phyloP scores from a whole-genome alignment of 106 monocot species.

The Acanthochlamys bracteata region DNA sequence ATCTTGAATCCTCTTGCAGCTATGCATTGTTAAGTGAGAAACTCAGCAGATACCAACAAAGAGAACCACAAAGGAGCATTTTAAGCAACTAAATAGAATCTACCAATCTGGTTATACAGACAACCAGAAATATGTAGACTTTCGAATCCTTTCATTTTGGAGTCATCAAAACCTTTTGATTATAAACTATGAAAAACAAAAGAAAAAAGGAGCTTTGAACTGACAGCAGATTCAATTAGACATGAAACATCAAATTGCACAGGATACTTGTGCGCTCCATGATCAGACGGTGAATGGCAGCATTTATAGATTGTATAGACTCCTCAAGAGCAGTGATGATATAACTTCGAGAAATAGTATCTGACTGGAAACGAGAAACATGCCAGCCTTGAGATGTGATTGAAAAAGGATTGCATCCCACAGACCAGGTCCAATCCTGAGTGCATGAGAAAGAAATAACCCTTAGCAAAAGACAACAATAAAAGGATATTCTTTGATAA shows the following conservation, averaged over 20 bases:
- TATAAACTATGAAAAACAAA: too few relatives aligned
- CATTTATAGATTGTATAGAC: constrained; percentile 71
- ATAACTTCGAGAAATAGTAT: constrained; percentile 81
- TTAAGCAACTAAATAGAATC: too few relatives aligned
- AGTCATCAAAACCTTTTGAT: too few relatives aligned
- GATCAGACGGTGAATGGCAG: constrained; percentile 62
- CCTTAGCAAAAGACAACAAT: neutral
- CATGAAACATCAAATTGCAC: too few relatives aligned
- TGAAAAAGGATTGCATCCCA: constrained; percentile 86
- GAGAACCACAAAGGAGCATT: too few relatives aligned
- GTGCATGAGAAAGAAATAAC: neutral
- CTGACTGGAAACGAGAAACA: constrained; percentile 71
- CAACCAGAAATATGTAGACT: too few relatives aligned
- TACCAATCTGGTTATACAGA: too few relatives aligned
- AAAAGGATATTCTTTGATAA: too few relatives aligned
- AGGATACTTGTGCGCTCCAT: constrained; percentile 97
- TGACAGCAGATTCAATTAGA: too few relatives aligned
- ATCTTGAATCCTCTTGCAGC: constrained; percentile 64
- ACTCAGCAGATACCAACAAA: neutral
- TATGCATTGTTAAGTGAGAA: constrained; percentile 46
- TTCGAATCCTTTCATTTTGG: too few relatives aligned
- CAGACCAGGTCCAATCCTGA: constrained; percentile 97
- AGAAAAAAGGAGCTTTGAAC: too few relatives aligned
- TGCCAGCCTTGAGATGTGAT: constrained; percentile 85
- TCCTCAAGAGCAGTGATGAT: constrained; percentile 88